Percentiles rank a stretch among this genome's conserved stretches.
Conservation (phyloP, 768 basidiomycete species). For the Jaapia argillacea region DNA sequence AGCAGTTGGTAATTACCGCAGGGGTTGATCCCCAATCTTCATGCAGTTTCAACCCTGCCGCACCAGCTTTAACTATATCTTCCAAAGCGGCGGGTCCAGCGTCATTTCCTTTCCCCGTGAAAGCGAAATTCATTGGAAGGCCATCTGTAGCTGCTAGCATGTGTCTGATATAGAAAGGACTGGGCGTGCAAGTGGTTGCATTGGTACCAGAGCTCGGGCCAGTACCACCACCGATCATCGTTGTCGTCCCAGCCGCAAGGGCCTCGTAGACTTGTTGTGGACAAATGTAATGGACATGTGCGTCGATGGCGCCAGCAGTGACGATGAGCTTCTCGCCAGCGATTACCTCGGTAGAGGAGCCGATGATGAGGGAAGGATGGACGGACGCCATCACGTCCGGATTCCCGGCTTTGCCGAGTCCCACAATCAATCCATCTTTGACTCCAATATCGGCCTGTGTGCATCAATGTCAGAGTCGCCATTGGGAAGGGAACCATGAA, state of each 20-base stretch:
- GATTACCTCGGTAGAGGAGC: constrained; percentile 90
- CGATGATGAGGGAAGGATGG: constrained; percentile 62
- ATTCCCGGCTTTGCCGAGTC: constrained; percentile 97
- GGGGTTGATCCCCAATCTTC: constrained; percentile 98
- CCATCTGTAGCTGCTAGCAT: constrained; percentile 92
- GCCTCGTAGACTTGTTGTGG: constrained; percentile 88
- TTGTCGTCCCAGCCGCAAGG: constrained; percentile 76
- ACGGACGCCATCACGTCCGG: constrained; percentile 87
- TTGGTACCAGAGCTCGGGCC: constrained; percentile 85
- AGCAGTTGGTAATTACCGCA: constrained; percentile 60
- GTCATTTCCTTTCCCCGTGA: constrained; percentile 97
- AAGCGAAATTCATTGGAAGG: constrained; percentile 84
- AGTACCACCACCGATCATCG: constrained; percentile 93
- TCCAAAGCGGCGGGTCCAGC: constrained; percentile 61
- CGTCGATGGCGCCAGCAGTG: constrained; percentile 90
- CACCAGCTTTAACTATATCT: constrained; percentile 78
- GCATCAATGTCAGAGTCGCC: constrained; percentile 3
- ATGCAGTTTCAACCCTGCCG: constrained; percentile 86
- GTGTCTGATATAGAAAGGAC: constrained; percentile 77
- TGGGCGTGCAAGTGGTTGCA: constrained; percentile 93
- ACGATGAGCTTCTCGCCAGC: constrained; percentile 92
- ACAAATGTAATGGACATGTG: constrained; percentile 91
- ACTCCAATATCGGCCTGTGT: constrained; percentile 89
- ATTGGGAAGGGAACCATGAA: constrained; percentile 2
- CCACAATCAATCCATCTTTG: constrained; percentile 69